Evolutionary conservation across 495 filamentous ascomycete species (phyloP).

Genomic region (Aspergillus affinis): DNA sequence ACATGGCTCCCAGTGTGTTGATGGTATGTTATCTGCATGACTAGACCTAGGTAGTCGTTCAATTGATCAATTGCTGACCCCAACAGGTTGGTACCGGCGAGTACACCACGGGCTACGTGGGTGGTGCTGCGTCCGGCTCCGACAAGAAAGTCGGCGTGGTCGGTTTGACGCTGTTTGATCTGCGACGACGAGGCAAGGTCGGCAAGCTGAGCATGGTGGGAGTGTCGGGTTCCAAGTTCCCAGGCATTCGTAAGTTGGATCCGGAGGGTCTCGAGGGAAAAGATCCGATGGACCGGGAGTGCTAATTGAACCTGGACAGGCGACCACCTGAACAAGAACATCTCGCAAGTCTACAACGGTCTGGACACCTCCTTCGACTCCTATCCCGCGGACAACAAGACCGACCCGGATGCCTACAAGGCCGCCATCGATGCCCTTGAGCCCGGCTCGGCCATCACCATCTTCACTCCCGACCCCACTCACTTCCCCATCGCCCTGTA

Average conservation of each 20-base stretch:
- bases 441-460: constrained; percentile 86
- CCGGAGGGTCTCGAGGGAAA: background rate
- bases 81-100: constrained; percentile 81
- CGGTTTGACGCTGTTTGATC: constrained; percentile 84
- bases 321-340: constrained; percentile 85
- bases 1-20: constrained; percentile 80
- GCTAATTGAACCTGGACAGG: constrained; percentile 41
- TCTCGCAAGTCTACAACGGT: constrained; percentile 80
- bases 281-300: background rate
- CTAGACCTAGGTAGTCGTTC: background rate
- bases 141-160: constrained; percentile 96
- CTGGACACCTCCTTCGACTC: constrained; percentile 82
- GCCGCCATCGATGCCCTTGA: constrained; percentile 80
- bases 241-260: constrained; percentile 72
- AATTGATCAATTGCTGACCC: constrained; percentile 22
- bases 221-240: constrained; percentile 82
- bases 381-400: constrained; percentile 68
- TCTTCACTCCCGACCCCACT: constrained; percentile 94
- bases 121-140: constrained; percentile 70
- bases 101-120: constrained; percentile 92
- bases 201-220: constrained; percentile 86
- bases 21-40: constrained; percentile 59
- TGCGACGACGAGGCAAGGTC: constrained; percentile 84
- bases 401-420: constrained; percentile 84
- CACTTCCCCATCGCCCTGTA: constrained; percentile 95